Conservation (phyloP, 805 yeast species). For the Saccharomycopsis javanensis region DNA sequence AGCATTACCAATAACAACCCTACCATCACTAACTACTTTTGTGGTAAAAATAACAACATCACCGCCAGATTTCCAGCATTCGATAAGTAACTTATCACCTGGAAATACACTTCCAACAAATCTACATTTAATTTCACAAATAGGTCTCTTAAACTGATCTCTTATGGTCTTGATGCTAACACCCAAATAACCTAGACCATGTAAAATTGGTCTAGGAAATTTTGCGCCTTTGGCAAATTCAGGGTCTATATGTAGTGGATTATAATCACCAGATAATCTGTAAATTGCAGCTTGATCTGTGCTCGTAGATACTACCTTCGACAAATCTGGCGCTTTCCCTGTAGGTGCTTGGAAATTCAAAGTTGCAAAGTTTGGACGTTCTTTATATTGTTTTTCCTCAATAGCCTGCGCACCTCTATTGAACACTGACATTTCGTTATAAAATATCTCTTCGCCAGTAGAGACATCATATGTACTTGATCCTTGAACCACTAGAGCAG, state of each 20-base stretch:
- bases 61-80: conserved; percentile 74
- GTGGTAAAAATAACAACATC: conserved; percentile 74
- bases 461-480: conserved; percentile 56
- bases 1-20: conserved; percentile 85
- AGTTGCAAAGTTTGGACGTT: conserved; percentile 52
- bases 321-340: conserved; percentile 55
- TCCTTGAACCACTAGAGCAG: conserved; percentile 63
- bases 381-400: conserved; percentile 34
- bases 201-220: conserved; percentile 79
- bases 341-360: conserved; percentile 42
- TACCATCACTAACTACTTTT: conserved; percentile 66
- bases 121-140: conserved; percentile 79
- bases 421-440: conserved; percentile 78
- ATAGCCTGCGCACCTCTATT: conserved; percentile 62
- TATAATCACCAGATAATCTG: conserved; percentile 87
- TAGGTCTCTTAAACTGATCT: conserved; percentile 69
- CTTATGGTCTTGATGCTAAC: conserved; percentile 63
- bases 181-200: conserved; percentile 87
- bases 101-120: conserved; percentile 90
- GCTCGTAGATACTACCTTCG: conserved; percentile 44
- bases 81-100: conserved; percentile 75
- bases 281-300: conserved; percentile 80
- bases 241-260: conserved; percentile 95
- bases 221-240: conserved; percentile 78
- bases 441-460: conserved; percentile 61